Evolutionary conservation across 192 early-diverging fungal species (phyloP).

Genomic region (Podila epigama): DNA sequence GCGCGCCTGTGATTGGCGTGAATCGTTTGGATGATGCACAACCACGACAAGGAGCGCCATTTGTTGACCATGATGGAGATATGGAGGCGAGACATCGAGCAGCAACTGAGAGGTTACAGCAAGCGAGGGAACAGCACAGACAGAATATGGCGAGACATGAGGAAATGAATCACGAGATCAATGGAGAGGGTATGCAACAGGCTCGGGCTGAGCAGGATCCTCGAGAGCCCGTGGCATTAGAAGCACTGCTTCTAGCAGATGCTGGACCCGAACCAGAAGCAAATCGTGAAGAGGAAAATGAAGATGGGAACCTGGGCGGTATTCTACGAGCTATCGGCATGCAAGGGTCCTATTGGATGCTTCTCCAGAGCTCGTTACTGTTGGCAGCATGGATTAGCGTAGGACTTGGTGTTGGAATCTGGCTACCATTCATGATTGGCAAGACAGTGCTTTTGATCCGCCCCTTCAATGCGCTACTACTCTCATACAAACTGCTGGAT

Average conservation of each 20-base stretch:
- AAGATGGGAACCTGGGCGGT: slow-evolving; percentile 74
- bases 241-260: too few relatives aligned
- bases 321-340: slow-evolving; percentile 93
- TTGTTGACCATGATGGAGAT: too few relatives aligned
- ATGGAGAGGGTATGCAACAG: not conserved
- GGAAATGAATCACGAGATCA: not conserved
- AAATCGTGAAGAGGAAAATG: slow-evolving; percentile 51
- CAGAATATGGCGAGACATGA: too few relatives aligned
- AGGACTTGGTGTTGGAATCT: slow-evolving; percentile 75
- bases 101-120: too few relatives aligned
- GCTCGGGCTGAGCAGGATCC: not conserved
- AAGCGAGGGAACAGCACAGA: too few relatives aligned
- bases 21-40: too few relatives aligned
- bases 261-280: not conserved
- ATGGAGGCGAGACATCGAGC: too few relatives aligned
- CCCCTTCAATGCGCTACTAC: slow-evolving; percentile 15
- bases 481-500: slow-evolving; percentile 16
- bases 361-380: slow-evolving; percentile 83
- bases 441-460: slow-evolving; percentile 55
- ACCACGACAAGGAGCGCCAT: too few relatives aligned
- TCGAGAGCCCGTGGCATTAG: not conserved
- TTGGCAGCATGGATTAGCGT: slow-evolving; percentile 81
- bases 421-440: slow-evolving; percentile 81
- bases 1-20: not conserved
- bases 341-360: slow-evolving; percentile 79